phyloP scores from a whole-genome alignment of 139 green algal genomes.

The Trebouxia sp. region DNA sequence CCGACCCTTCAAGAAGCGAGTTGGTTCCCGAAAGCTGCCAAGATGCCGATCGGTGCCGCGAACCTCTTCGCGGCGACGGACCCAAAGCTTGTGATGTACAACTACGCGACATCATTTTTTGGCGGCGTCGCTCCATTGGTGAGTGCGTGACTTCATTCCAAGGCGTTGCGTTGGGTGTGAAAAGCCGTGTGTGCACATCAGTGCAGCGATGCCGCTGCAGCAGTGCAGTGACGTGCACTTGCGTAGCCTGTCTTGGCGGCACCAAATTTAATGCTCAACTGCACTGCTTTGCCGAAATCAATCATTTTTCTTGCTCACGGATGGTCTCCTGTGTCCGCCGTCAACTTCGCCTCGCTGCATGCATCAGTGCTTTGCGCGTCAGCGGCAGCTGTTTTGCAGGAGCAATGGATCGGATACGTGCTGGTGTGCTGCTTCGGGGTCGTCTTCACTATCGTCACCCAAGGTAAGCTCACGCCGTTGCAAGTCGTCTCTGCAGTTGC shows the following conservation, averaged over 20 bases:
- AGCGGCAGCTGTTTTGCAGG: background rate
- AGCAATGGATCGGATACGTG: conserved; percentile 14
- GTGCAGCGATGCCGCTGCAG: background rate
- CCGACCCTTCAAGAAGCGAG: no score
- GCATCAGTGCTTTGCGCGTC: background rate
- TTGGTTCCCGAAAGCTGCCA: background rate
- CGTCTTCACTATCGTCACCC: conserved; percentile 14
- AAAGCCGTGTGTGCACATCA: no score
- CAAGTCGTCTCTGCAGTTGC: no score
- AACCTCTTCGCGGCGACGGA: conserved; percentile 19
- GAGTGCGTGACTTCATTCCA: background rate
- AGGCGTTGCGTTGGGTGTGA: background rate
- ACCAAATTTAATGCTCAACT: no score
- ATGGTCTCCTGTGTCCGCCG: background rate
- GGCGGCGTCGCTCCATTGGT: conserved; percentile 22
- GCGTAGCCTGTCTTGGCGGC: no score
- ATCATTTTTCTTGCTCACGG: background rate
- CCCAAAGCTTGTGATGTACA: background rate
- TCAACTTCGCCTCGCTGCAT: background rate
- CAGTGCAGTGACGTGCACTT: no score
- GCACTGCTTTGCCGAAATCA: background rate
- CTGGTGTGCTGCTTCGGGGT: conserved; percentile 24
- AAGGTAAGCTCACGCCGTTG: background rate
- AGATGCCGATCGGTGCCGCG: background rate
- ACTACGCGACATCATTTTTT: conserved; percentile 19